Conservation (phyloP, 345 rosid species). For the Erucastrum elatum region DNA sequence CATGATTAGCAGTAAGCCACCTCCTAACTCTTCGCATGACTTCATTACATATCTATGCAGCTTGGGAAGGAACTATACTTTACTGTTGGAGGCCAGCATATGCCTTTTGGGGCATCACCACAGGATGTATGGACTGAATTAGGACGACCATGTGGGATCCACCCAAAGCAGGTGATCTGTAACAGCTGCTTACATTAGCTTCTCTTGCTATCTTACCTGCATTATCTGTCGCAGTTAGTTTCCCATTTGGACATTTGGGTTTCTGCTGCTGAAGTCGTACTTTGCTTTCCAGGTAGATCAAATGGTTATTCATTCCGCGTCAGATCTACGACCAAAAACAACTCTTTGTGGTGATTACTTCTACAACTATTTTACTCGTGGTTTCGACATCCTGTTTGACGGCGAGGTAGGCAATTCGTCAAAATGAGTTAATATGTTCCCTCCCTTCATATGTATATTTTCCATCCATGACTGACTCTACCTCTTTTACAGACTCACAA, state of each 20-base stretch:
- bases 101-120: conserved; percentile 96
- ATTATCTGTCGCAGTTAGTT: conserved; percentile 4
- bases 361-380: conserved; percentile 93
- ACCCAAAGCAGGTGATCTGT: conserved; percentile 82
- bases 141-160: conserved; percentile 97
- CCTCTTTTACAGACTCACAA: conserved; percentile 71
- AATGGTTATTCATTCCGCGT: conserved; percentile 96
- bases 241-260: background rate
- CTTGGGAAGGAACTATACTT: conserved; percentile 84
- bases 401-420: conserved; percentile 65
- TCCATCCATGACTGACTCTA: conserved; percentile 1
- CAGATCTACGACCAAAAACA: conserved; percentile 79
- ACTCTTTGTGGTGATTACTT: conserved; percentile 94
- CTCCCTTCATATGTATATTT: conserved; percentile 10
- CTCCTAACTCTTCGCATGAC: conserved; percentile 23
- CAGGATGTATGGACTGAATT: conserved; percentile 99
- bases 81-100: conserved; percentile 82
- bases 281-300: conserved; percentile 73
- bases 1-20: conserved; percentile 9
- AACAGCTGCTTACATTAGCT: conserved; percentile 18
- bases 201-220: conserved; percentile 10
- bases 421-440: conserved; percentile 12
- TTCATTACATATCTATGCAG: conserved; percentile 38
- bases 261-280: conserved; percentile 22
- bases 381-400: conserved; percentile 91